Evolutionary conservation across 2,329 filamentous ascomycete species (phyloP), one percentile per base, ranked within the genome.

Genomic region (Ambrosiella beaveri): DNA sequence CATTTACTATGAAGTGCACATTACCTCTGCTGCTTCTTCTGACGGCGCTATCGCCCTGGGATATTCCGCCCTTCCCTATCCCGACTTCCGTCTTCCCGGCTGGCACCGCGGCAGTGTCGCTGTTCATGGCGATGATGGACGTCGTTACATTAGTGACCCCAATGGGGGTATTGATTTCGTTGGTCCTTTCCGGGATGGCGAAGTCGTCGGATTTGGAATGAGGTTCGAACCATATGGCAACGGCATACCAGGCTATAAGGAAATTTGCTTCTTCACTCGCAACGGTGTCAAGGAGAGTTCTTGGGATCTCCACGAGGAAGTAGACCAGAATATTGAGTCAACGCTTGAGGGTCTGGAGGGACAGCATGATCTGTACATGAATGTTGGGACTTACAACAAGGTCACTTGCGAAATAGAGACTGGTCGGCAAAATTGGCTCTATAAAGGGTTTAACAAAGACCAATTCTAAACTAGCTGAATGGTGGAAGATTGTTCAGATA

Each of bases 101-200:
- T 91, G 86, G 87, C 84, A 93, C 66, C 77, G 86, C 39, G 86
- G 79, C 15, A 84, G 80, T 62, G 65, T 90, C 12, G 87, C 75
- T 1, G 80, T 91, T n/a, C 87, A 91, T 66, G 82, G 84, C 52
- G 87, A 91, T 67, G 87, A 91, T 67, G 87, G 87, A 0, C 77
- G 84, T 64, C 78, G 78, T 67, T 93, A 85, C 67, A 75, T 88
- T 64, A 88, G 89, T 66, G 84, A 91, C 67, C 75, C 75, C 7
- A 85, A 78, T 73, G 86, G 87, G 19, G 87, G 87, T 15, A 78
- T 79, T 62, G 74, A 80, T 58, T 90, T 90, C 62, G 82, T 81
- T 0, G 64, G 67, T 8, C 74, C 80, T 4, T 89, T 89, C 66
- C 67, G 70, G n/a, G 69, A 70, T 0, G 84, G 83, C 13, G 79